phyloP scores from a whole-genome alignment of 129 eudicot genomes.

The Mikania micrantha region DNA sequence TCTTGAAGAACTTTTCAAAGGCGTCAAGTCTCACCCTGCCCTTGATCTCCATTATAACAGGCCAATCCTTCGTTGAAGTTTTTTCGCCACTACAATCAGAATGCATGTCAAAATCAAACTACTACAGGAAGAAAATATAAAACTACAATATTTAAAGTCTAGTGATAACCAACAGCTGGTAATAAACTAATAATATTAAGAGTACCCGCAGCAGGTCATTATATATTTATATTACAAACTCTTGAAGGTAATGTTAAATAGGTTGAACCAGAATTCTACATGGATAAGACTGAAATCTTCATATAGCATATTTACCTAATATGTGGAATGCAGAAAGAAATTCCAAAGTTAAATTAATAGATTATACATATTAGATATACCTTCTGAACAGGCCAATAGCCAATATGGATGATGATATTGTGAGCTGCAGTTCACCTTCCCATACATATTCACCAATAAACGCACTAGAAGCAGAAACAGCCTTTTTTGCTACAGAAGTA shows the following conservation, averaged over 20 bases:
- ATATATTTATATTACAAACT: neutral
- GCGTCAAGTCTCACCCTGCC: slow-evolving; percentile 85
- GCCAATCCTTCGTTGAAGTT: slow-evolving; percentile 77
- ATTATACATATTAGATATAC: slow-evolving; percentile 19
- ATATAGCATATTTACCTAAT: neutral
- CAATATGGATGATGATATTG: slow-evolving; percentile 41
- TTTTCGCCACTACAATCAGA: slow-evolving; percentile 67
- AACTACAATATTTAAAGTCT: neutral
- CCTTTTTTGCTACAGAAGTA: slow-evolving; percentile 24
- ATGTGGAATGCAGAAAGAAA: neutral
- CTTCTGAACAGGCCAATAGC: slow-evolving; percentile 62
- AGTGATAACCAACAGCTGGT: too few species aligned
- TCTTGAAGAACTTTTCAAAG: slow-evolving; percentile 71
- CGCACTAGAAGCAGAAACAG: slow-evolving; percentile 7
- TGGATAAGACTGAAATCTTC: neutral
- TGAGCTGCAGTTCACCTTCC: slow-evolving; percentile 72
- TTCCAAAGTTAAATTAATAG: neutral
- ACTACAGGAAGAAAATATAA: neutral
- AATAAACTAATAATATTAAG: neutral
- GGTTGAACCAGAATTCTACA: neutral
- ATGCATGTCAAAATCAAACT: neutral
- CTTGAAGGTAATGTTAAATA: neutral
- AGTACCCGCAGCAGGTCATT: neutral
- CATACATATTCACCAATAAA: slow-evolving; percentile 42
- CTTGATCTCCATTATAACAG: slow-evolving; percentile 64